phyloP scores from a whole-genome alignment of 1,284 basidiomycete species.

The Boletellus dicymbophilus region DNA sequence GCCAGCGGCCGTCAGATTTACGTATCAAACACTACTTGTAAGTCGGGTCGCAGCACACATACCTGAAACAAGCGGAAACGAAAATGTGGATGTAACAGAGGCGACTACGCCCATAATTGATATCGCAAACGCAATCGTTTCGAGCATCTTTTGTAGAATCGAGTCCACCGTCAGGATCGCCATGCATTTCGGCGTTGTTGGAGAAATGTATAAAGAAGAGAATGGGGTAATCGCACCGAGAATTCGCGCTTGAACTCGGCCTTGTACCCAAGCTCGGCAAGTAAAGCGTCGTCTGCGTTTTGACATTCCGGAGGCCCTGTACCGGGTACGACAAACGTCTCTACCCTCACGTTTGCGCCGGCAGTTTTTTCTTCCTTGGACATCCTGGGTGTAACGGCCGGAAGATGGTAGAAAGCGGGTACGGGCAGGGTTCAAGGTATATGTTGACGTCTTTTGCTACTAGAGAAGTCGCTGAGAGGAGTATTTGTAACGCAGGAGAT shows the following conservation, averaged over 20 bases:
- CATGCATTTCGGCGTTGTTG: not conserved
- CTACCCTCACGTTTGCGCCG: slow-evolving; percentile 6
- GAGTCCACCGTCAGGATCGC: too few relatives aligned
- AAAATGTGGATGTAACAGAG: slow-evolving; percentile 66
- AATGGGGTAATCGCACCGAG: slow-evolving; percentile 64
- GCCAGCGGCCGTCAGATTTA: too few relatives aligned
- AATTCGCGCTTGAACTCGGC: slow-evolving; percentile 78
- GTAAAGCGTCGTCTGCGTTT: slow-evolving; percentile 54
- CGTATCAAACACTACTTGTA: too few relatives aligned
- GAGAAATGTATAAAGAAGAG: too few relatives aligned
- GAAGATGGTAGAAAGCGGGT: too few relatives aligned
- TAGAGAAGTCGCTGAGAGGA: too few relatives aligned
- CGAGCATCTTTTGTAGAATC: slow-evolving; percentile 52
- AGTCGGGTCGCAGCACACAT: too few relatives aligned
- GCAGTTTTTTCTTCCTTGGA: slow-evolving; percentile 16
- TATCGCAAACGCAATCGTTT: slow-evolving; percentile 70
- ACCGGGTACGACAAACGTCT: slow-evolving; percentile 19
- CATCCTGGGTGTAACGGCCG: too few relatives aligned
- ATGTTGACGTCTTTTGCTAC: too few relatives aligned
- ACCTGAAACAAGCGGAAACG: slow-evolving; percentile 65
- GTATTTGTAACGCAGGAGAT: too few relatives aligned
- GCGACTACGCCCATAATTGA: slow-evolving; percentile 78
- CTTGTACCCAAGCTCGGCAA: slow-evolving; percentile 73
- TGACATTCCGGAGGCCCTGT: too few relatives aligned
- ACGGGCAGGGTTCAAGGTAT: too few relatives aligned